A percentile compares a stretch with the other conserved stretches of the same genome.
These are phyloP conservation scores for Thraustotheca clavata DNA, from an alignment of 352 stramenopile species.

Conservation along the genomic window DNA sequence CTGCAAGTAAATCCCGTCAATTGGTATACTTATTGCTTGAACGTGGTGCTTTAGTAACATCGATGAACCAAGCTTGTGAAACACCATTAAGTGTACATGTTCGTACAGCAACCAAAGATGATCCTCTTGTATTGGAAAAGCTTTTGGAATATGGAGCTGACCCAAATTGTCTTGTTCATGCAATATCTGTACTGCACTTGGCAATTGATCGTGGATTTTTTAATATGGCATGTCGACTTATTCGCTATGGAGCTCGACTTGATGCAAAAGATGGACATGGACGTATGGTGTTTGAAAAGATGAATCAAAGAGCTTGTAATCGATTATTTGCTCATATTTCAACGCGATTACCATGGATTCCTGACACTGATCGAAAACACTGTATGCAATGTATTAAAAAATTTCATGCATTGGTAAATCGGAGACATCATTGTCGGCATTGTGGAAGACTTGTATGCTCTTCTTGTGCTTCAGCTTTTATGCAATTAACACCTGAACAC, in stretches of 20 bases:
- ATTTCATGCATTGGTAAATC: constrained; percentile 32
- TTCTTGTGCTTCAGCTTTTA: constrained; percentile 25
- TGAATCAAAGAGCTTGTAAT: constrained; percentile 32
- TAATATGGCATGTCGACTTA: constrained; percentile 41
- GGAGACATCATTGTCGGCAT: constrained; percentile 52
- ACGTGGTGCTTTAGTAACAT: constrained; percentile 45
- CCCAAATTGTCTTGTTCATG: constrained; percentile 46
- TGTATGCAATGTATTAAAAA: constrained; percentile 59
- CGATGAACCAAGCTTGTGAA: constrained; percentile 61
- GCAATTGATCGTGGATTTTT: constrained; percentile 45
- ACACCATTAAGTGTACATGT: constrained; percentile 58
- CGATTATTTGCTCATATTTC: constrained; percentile 44
- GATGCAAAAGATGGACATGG: constrained; percentile 49
- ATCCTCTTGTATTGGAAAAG: constrained; percentile 51
- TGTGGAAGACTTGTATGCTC: constrained; percentile 48
- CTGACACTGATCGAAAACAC: constrained; percentile 32
- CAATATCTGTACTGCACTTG: constrained; percentile 53
- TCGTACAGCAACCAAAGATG: constrained; percentile 42
- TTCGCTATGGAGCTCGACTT: constrained; percentile 43
- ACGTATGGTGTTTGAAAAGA: constrained; percentile 61
- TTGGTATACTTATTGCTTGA: constrained; percentile 57
- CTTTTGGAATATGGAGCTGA: constrained; percentile 47
- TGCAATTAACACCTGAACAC: background rate
- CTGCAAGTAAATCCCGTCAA: constrained; percentile 48
- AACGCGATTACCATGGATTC: constrained; percentile 40